Evolutionary conservation across 2,329 filamentous ascomycete genomes (phyloP), one percentile per base, ranked within the genome.

Genomic region (Scytalidium sp.): DNA sequence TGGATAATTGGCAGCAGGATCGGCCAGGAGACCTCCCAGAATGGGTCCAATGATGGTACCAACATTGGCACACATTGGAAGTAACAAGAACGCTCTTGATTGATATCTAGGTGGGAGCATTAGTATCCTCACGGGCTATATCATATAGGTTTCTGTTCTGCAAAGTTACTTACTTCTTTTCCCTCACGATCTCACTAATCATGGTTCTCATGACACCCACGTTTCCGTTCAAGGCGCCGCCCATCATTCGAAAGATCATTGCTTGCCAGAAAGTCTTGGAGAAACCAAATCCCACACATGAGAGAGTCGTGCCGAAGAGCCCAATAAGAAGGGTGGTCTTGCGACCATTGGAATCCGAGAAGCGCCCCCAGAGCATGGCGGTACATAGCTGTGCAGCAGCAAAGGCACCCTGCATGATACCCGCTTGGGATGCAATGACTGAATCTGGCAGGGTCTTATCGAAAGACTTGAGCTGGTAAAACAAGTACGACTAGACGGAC

Each of bases 201-300:
- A 88, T 85, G 3, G 85, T 88, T 50, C 85, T 71, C 83, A 90
- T 85, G 4, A 89, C 84, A 0, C 85, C 85, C 7, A 88, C 78
- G 60, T 88, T 90, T 2, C 88, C 88, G 2, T 84, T 84, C 61
- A 93, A 90, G 4, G 88, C 68, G 2, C 89, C 89, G 0, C 86
- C 86, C n/a, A 88, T 57, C 55, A 84, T 88, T 19, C 89, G 78
- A 57, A 85, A 85, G n/a, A 87, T 42, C 7, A 91, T 75, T 83
- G 92, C 92, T 68, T 92, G 83, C 73, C 75, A 76, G 20, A 93
- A 74, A 1, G 75, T 77, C 41, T 68, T 75, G n/a, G 85, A 82
- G 56, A 90, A 69, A 20, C 88, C 88, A 57, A 93, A 94, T 1
- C 88, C 67, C 0, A 78, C 72, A 0, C 80, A 84, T 2, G 83